Conservation (phyloP, 306 rosid species). For the Quercus cerris region DNA sequence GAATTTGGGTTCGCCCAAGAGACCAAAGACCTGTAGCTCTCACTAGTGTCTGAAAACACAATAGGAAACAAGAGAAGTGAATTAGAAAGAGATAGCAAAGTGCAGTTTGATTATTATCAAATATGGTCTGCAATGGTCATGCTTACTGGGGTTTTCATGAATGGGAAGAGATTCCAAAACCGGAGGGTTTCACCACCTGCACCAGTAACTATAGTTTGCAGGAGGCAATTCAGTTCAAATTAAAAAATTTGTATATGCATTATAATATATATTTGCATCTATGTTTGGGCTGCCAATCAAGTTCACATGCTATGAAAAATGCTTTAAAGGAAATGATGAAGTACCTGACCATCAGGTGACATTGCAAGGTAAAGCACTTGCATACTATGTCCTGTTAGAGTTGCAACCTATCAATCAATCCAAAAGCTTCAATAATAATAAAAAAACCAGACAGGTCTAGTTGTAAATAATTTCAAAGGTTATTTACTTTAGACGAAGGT, state of each 20-base stretch:
- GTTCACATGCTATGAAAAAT: background rate
- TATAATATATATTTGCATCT: background rate
- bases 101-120: background rate
- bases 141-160: conserved; percentile 79
- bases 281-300: background rate
- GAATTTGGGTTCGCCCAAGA: conserved; percentile 74
- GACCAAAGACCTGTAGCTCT: conserved; percentile 93
- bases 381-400: conserved; percentile 94
- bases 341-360: conserved; percentile 98
- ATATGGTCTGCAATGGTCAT: conserved; percentile 5
- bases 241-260: background rate
- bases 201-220: conserved; percentile 92
- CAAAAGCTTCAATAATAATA: background rate
- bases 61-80: background rate
- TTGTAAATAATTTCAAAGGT: background rate
- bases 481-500: background rate
- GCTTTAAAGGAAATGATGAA: background rate
- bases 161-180: conserved; percentile 92
- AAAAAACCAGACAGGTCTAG: background rate
- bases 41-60: conserved; percentile 62
- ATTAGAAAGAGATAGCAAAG: background rate
- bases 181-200: conserved; percentile 95
- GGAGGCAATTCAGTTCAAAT: background rate
- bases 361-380: conserved; percentile 89
- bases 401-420: conserved; percentile 64